Base-by-base conservation (phyloP, 768 basidiomycete species). In the Lyophyllum atratum region DNA sequence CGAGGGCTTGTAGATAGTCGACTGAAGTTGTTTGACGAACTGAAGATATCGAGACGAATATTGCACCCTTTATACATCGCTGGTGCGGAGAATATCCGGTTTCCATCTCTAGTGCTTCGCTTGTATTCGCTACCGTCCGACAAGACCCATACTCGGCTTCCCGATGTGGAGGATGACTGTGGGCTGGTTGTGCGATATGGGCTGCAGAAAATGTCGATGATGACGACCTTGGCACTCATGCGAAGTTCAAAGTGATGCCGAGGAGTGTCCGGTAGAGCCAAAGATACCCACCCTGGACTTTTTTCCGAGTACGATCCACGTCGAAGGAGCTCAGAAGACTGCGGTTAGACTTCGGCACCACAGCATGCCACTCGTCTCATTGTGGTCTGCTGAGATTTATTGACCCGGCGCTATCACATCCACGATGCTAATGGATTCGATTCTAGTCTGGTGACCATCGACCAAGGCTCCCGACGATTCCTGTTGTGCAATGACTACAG, bases 81-180 rank as follows among this genome's bases (percentile, higher is more conserved):
- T 26, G 48, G n/a, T 42, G 25, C 55, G 55, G 55, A 56, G 8
- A 49, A 49, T 49, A 28, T 40, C 55, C 55, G 55, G 55, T 26
- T 15, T 49, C 39, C 26, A 25, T 56, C 25, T 31, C n/a, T 24
- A 14, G 43, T 28, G 33, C 28, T 12, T 43, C 22, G 55, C 40
- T 31, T 56, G 40, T 9, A 19, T n/a, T 43, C 26, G 28, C 39
- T 39, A 29, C 22, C 15, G 14, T 29, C 44, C 6, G n/a, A 19
- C 24, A 43, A 6, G 14, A 43, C 15, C 17, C 34, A 25, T 21
- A 51, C n/a, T 52, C 40, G 42, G 26, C 22, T 40, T 26, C 37
- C 50, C 17, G 42, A 52, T 37, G 34, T n/a, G 49, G 34, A 19
- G 34, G 33, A 39, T 37, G 24, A 40, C 31, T 17, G 28, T n/a